Percentiles rank a stretch among this genome's conserved stretches.
phyloP scores from a whole-genome alignment of 1,284 basidiomycete species.

The Trametes pubescens region DNA sequence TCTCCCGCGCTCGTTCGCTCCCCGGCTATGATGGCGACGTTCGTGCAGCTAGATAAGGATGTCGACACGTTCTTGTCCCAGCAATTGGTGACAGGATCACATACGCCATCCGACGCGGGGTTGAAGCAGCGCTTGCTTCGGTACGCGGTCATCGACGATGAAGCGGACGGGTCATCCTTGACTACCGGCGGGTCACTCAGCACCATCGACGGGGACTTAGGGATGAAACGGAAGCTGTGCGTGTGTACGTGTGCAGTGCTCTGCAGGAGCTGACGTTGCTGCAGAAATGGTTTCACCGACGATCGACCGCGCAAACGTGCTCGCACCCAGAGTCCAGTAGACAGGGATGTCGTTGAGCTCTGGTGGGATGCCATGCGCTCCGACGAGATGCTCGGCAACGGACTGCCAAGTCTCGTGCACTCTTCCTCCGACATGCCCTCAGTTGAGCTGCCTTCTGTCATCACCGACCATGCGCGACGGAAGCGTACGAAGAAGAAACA shows the following conservation, averaged over 20 bases:
- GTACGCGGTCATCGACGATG: conserved; percentile 51
- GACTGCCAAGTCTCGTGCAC: conserved; percentile 64
- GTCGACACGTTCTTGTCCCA: conserved; percentile 40
- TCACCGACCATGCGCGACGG: conserved; percentile 45
- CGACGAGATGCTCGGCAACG: conserved; percentile 67
- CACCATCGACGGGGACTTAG: conserved; percentile 51
- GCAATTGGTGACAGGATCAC: conserved; percentile 10
- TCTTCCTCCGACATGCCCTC: conserved; percentile 48
- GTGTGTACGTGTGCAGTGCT: conserved; percentile 34
- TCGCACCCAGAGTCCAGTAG: conserved; percentile 39
- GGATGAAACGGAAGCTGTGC: conserved; percentile 72
- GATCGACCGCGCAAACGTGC: conserved; percentile 54
- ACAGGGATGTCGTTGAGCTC: conserved; percentile 57
- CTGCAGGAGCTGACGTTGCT: conserved; percentile 11
- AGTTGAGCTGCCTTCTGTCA: conserved; percentile 30
- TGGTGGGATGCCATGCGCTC: conserved; percentile 81
- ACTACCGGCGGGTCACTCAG: conserved; percentile 46
- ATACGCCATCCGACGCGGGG: conserved; percentile 25
- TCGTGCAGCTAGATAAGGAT: conserved; percentile 63
- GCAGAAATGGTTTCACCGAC: conserved; percentile 49
- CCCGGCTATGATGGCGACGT: conserved; percentile 74
- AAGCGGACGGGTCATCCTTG: conserved; percentile 31
- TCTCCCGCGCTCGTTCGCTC: conserved; percentile 82
- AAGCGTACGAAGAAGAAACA: conserved; percentile 45
- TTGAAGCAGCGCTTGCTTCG: conserved; percentile 50